Evolutionary conservation across 1,284 basidiomycete species (phyloP), one percentile per base, ranked within the genome.

Genomic region (Boletus semigastroideus): DNA sequence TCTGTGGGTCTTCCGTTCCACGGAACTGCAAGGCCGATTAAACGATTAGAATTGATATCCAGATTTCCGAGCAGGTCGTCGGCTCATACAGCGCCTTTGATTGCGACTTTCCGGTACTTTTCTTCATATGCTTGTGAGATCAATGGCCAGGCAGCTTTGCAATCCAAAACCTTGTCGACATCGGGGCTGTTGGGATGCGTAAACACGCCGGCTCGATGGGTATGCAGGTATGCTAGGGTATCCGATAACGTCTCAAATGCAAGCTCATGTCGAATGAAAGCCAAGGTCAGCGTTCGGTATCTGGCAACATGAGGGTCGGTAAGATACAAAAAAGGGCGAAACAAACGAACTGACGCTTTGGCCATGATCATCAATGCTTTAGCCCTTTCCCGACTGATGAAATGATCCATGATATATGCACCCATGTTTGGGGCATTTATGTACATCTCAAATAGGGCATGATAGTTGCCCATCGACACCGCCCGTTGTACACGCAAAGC

Each of bases 351-450:
- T 66, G 61, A 96, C 94, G 91, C 89, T 80, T 90, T 95, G 36
- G 92, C 84, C 76, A 99, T 94, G 61, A 90, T 84, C 62, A 93
- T 82, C 52, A 99, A 73, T 1, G 94, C 94, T 55, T 86, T 84
- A 51, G 91, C 82, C 51, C 97, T 78, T 74, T 98, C 97, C 59
- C 97, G 83, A 65, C 90, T 86, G 60, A 98, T 89, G 69, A 99
- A 98, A 71, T 98, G 94, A 72, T 99, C 96, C 92, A 99, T 97
- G 66, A 99, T 94, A 72, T 98, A 98, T 51, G 86, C 94, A 46
- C 94, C 93, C 97, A 99, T 98, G 69, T 96, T 96, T 39, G 95
- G 95, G 41, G 94, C 92, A 54, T 79, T 78, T 59, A 83, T 64
- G 72, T 93, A 99, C 46, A 95, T 76, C 57, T 84, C 80, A 75